phyloP scores from a whole-genome alignment of 495 filamentous ascomycete genomes.

The Aspergillus cavernicola region DNA sequence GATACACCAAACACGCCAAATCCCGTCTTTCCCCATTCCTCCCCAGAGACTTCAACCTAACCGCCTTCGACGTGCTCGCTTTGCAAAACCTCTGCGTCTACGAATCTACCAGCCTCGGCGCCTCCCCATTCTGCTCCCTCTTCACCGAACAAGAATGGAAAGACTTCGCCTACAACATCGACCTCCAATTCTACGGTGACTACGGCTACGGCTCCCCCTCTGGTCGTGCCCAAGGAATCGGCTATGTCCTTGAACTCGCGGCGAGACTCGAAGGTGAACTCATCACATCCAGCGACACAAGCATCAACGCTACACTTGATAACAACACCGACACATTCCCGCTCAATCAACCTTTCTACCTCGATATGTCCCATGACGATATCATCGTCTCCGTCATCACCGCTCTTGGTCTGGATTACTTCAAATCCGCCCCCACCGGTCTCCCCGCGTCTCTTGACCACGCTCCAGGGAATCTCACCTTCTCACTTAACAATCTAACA shows the following conservation, averaged over 20 bases:
- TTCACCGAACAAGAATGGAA: slow-evolving; percentile 57
- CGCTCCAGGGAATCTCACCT: slow-evolving; percentile 21
- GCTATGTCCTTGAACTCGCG: slow-evolving; percentile 59
- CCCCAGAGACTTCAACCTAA: slow-evolving; percentile 45
- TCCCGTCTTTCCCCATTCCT: slow-evolving; percentile 25
- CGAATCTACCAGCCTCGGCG: slow-evolving; percentile 27
- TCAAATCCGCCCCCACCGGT: slow-evolving; percentile 47
- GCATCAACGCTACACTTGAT: slow-evolving; percentile 56
- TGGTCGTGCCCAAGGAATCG: slow-evolving; percentile 60
- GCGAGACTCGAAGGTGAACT: slow-evolving; percentile 55
- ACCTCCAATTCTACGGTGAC: slow-evolving; percentile 57
- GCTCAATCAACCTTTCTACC: slow-evolving; percentile 46
- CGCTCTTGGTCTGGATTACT: slow-evolving; percentile 46
- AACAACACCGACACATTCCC: slow-evolving; percentile 45
- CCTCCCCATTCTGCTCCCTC: slow-evolving; percentile 45
- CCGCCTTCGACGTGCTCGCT: slow-evolving; percentile 47
- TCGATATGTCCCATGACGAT: slow-evolving; percentile 41
- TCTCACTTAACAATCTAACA: slow-evolving; percentile 37
- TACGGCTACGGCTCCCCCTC: slow-evolving; percentile 56
- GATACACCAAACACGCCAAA: slow-evolving; percentile 24
- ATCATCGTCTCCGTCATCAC: slow-evolving; percentile 42
- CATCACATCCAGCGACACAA: slow-evolving; percentile 45
- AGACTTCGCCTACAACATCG: slow-evolving; percentile 53
- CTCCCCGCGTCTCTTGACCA: slow-evolving; percentile 49
- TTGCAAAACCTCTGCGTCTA: slow-evolving; percentile 46